These are phyloP conservation scores for Coemansia sp. DNA, from an alignment of 192 early-diverging fungal species.

Conservation along the genomic window DNA sequence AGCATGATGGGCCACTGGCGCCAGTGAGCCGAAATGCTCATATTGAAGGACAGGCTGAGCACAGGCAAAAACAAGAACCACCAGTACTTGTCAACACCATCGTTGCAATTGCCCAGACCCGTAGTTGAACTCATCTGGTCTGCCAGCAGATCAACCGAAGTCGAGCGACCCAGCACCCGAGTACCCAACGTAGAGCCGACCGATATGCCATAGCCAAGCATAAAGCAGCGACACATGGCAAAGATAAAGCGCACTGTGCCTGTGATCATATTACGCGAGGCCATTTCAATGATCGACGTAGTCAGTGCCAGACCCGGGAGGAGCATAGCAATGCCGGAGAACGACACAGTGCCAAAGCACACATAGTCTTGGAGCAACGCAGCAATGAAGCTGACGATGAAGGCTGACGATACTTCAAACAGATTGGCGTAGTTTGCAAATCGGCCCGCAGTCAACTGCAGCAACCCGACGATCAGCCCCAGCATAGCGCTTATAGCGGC, in stretches of 20 bases:
- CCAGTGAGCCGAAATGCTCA: conserved; percentile 60
- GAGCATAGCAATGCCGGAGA: conserved; percentile 62
- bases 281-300: conserved; percentile 80
- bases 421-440: conserved; percentile 64
- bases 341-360: conserved; percentile 61
- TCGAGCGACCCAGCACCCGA: conserved; percentile 55
- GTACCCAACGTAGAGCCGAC: conserved; percentile 63
- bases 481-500: conserved; percentile 57
- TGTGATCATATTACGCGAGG: conserved; percentile 82
- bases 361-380: conserved; percentile 59
- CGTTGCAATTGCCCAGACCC: conserved; percentile 36
- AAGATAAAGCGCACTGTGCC: conserved; percentile 83
- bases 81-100: conserved; percentile 50
- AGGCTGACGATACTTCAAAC: conserved; percentile 68
- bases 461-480: conserved; percentile 58
- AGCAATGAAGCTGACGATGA: conserved; percentile 62
- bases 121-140: conserved; percentile 22
- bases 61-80: conserved; percentile 61
- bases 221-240: conserved; percentile 74
- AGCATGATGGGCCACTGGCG: conserved; percentile 75
- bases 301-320: conserved; percentile 79
- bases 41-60: conserved; percentile 55
- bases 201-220: conserved; percentile 72
- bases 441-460: conserved; percentile 63
- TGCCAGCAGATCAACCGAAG: conserved; percentile 20